phyloP scores from a whole-genome alignment of 345 rosid species.

The Lumnitzera racemosa region DNA sequence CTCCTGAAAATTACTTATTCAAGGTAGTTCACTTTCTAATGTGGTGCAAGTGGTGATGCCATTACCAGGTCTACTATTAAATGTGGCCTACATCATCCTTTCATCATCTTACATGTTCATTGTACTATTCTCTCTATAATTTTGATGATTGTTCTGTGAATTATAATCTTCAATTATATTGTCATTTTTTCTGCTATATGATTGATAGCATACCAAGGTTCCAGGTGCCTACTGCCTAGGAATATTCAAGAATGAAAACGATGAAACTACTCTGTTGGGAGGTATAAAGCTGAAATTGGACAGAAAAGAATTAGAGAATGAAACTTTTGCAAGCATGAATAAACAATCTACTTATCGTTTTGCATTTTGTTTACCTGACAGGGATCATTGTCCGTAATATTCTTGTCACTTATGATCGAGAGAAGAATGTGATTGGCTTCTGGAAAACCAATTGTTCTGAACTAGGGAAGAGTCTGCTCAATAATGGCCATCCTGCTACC shows the following conservation, averaged over 20 bases:
- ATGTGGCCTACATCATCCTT: too few species aligned
- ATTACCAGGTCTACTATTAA: background rate
- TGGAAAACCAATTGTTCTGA: conserved; percentile 99
- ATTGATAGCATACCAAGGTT: conserved; percentile 67
- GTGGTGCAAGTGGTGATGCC: background rate
- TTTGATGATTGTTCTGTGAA: background rate
- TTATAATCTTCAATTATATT: conserved; percentile 8
- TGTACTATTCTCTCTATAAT: too few species aligned
- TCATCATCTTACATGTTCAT: too few species aligned
- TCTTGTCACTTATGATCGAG: conserved; percentile 88
- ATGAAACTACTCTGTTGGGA: conserved; percentile 83
- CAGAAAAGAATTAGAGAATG: background rate
- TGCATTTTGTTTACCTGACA: conserved; percentile 13
- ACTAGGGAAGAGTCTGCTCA: conserved; percentile 58
- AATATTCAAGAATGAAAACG: conserved; percentile 74
- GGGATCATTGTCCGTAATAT: conserved; percentile 91
- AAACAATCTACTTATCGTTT: background rate
- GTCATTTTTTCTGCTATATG: background rate
- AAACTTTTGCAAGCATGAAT: background rate
- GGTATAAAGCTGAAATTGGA: conserved; percentile 30
- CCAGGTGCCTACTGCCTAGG: conserved; percentile 79
- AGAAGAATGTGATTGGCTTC: conserved; percentile 74
- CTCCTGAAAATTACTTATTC: conserved; percentile 93
- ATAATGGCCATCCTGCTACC: conserved; percentile 30
- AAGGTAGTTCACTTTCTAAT: conserved; percentile 27